Percentiles rank a stretch among this genome's conserved stretches.
phyloP scores from a whole-genome alignment of 2,329 filamentous ascomycete species.

The Diaporthe caulivora region DNA sequence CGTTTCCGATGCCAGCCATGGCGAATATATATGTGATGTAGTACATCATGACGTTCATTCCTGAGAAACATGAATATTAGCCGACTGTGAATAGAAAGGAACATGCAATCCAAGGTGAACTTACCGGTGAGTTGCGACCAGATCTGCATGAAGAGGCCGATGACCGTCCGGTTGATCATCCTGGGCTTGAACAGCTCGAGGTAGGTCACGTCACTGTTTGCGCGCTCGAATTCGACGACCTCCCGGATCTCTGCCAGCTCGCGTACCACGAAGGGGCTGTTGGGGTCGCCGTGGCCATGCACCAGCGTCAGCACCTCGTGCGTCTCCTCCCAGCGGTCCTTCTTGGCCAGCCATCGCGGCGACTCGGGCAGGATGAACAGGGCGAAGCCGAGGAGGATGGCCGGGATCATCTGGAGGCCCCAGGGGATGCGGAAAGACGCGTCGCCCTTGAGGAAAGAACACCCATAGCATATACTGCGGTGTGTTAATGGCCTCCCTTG shows the following conservation, averaged over 20 bases:
- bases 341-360: constrained; percentile 64
- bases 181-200: constrained; percentile 77
- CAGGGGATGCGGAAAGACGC: constrained; percentile 64
- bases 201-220: constrained; percentile 77
- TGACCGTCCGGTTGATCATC: constrained; percentile 81
- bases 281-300: constrained; percentile 74
- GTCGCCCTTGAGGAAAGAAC: constrained; percentile 54
- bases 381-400: constrained; percentile 55
- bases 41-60: constrained; percentile 82
- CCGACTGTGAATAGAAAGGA: rapidly evolving
- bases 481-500: too few relatives aligned
- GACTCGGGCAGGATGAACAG: constrained; percentile 61
- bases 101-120: background rate
- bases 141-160: constrained; percentile 80
- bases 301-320: constrained; percentile 64
- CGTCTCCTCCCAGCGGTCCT: constrained; percentile 60
- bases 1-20: constrained; percentile 76
- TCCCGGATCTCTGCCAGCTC: constrained; percentile 81
- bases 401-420: constrained; percentile 61
- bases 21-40: constrained; percentile 78
- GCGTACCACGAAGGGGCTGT: constrained; percentile 73
- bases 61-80: constrained; percentile 46
- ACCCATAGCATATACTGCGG: constrained; percentile 57
- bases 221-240: constrained; percentile 79
- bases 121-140: constrained; percentile 76